phyloP scores from a whole-genome alignment of 305 asterid genomes.

The Fraxinus floribunda region DNA sequence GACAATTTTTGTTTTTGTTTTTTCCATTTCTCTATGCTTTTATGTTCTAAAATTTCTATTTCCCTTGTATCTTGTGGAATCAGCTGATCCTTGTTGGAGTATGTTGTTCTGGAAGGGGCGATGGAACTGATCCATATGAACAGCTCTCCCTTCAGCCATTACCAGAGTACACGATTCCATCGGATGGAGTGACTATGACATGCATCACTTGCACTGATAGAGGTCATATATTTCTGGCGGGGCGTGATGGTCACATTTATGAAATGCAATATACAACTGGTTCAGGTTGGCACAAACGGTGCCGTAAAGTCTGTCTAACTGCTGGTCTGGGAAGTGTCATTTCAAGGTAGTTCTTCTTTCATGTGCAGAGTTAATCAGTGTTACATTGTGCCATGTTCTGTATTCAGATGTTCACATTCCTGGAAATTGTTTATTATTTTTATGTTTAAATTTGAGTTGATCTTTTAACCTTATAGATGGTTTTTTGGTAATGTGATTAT shows the following conservation, averaged over 20 bases:
- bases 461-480: not conserved
- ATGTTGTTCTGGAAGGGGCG: constrained; percentile 89
- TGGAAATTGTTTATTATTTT: constrained; percentile 4
- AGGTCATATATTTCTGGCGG: constrained; percentile 92
- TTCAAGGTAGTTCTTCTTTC: constrained; percentile 61
- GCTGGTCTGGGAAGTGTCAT: constrained; percentile 84
- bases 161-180: constrained; percentile 86
- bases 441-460: not conserved
- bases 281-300: constrained; percentile 92
- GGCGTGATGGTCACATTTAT: constrained; percentile 95
- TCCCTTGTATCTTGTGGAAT: constrained; percentile 24
- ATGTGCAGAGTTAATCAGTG: constrained; percentile 17
- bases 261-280: constrained; percentile 91
- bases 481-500: constrained; percentile 1
- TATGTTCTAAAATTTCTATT: not conserved
- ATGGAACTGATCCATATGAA: constrained; percentile 82
- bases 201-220: constrained; percentile 83
- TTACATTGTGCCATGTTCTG: constrained; percentile 1
- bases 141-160: constrained; percentile 89
- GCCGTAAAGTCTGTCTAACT: constrained; percentile 87
- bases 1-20: not conserved
- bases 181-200: constrained; percentile 98
- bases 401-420: constrained; percentile 13
- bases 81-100: constrained; percentile 95
- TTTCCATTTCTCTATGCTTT: not conserved